Base-by-base conservation (phyloP, 768 basidiomycete species). In the Mycena olivaceomarginata region DNA sequence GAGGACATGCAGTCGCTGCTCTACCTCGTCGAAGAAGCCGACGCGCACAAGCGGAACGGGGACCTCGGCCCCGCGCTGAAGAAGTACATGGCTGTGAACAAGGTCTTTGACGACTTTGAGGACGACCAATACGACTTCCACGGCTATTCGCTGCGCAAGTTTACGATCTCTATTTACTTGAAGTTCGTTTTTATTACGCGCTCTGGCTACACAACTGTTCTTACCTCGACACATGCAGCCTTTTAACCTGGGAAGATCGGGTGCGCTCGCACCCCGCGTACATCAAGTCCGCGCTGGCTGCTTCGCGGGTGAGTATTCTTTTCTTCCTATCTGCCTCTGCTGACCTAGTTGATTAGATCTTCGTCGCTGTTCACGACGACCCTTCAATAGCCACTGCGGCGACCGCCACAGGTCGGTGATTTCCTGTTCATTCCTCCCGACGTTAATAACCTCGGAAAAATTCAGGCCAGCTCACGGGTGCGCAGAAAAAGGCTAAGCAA, bases 51-150 rank as follows among this genome's bases (percentile, higher is more conserved):
- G 70, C 91, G 91, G 5, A 87, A 88, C 68, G 94, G 94, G 1
- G 93, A 93, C 80, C 86, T 93, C 31, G 93, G 93, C 43, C 87
- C 95, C 77, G 97, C 98, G 8, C 87, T 99, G 82, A 98, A 98
- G 87, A 92, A 93, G 82, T 99, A 95, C 81, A 90, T 92, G 73
- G 90, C 93, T 40, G 88, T 98, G 60, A 91, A 92, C 74, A 95
- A 93, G 88, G 86, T 94, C 18, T 99, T 98, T 84, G 91, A 94
- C 69, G 95, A 95, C 68, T 91, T 95, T 78, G 97, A 98, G 78
- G 97, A 99, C 79, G 98, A 98, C 82, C 97, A 99, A 85, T 99
- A 95, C 80, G 98, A 99, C 85, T 99, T 99, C 90, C 98, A 99
- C 84, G 93, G 95, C 9, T 99, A 99, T 84, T 96, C 96, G 79